Evolutionary conservation across 768 basidiomycete genomes (phyloP).

Genomic region (Lentinula raphanica): DNA sequence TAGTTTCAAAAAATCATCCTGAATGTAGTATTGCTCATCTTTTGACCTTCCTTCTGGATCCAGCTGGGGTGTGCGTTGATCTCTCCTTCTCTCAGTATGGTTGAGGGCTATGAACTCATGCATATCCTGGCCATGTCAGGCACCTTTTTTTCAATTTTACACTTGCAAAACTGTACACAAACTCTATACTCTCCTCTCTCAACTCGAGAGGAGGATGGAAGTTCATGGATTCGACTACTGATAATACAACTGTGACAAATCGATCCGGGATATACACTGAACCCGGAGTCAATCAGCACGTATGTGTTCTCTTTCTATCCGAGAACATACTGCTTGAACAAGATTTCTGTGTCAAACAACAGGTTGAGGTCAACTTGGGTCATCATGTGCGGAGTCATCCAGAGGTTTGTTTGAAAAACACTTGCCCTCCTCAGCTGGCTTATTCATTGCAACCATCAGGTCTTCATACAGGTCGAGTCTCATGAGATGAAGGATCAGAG

Average conservation of each 20-base stretch:
- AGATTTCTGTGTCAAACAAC: too few species aligned
- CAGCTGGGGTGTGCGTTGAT: neutral
- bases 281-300: neutral
- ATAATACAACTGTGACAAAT: neutral
- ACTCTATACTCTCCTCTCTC: constrained; percentile 29
- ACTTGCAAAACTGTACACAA: constrained; percentile 31
- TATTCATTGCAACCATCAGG: neutral
- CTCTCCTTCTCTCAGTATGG: neutral
- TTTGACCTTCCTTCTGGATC: neutral
- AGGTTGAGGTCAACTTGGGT: neutral
- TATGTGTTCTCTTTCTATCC: neutral
- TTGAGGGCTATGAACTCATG: neutral
- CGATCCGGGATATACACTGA: neutral
- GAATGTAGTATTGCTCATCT: neutral
- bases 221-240: neutral
- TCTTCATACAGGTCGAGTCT: neutral
- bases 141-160: constrained; percentile 31
- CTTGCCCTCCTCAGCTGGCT: neutral
- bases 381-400: neutral
- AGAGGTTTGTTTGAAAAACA: neutral
- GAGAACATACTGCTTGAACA: neutral
- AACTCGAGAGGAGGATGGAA: constrained; percentile 30
- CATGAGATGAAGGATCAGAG: neutral
- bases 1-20: neutral
- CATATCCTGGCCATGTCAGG: neutral